phyloP scores from a whole-genome alignment of 2,329 filamentous ascomycete species.

The Aspergillus fructus region DNA sequence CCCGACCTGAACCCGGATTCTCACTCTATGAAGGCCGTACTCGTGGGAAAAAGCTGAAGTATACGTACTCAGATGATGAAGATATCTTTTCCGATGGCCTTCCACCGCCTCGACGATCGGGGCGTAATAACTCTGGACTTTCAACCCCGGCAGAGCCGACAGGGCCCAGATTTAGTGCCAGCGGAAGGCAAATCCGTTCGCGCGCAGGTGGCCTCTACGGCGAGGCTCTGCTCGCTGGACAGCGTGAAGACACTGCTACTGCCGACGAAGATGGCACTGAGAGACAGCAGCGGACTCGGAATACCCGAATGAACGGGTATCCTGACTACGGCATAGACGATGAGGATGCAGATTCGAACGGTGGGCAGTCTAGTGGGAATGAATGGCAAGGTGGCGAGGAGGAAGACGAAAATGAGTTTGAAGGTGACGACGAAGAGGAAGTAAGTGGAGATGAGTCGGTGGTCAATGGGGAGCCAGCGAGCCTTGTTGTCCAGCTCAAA shows the following conservation, averaged over 20 bases:
- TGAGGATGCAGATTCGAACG: slow-evolving; percentile 67
- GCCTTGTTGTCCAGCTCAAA: slow-evolving; percentile 72
- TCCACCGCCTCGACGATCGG: slow-evolving; percentile 64
- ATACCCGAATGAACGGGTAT: slow-evolving; percentile 35
- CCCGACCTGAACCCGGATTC: slow-evolving; percentile 82
- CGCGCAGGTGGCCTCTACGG: slow-evolving; percentile 57
- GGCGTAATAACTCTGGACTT: slow-evolving; percentile 65
- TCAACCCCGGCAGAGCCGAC: slow-evolving; percentile 69
- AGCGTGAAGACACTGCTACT: slow-evolving; percentile 45
- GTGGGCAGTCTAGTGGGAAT: slow-evolving; percentile 58
- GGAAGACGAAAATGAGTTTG: slow-evolving; percentile 68
- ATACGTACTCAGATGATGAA: slow-evolving; percentile 91
- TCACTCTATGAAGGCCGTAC: slow-evolving; percentile 96
- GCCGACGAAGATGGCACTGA: slow-evolving; percentile 43
- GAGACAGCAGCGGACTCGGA: slow-evolving; percentile 39
- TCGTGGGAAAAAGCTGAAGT: slow-evolving; percentile 91
- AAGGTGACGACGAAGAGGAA: slow-evolving; percentile 50
- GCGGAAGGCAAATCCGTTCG: slow-evolving; percentile 74
- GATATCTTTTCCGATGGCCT: slow-evolving; percentile 63
- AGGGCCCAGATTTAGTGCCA: slow-evolving; percentile 71
- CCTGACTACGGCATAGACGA: slow-evolving; percentile 60
- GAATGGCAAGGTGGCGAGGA: slow-evolving; percentile 76
- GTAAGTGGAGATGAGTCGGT: slow-evolving; percentile 48
- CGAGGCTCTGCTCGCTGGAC: slow-evolving; percentile 56
- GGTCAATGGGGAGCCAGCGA: slow-evolving; percentile 53